Base-by-base conservation (phyloP, 257 asterid genomes). In the Solanum dulcamara region DNA sequence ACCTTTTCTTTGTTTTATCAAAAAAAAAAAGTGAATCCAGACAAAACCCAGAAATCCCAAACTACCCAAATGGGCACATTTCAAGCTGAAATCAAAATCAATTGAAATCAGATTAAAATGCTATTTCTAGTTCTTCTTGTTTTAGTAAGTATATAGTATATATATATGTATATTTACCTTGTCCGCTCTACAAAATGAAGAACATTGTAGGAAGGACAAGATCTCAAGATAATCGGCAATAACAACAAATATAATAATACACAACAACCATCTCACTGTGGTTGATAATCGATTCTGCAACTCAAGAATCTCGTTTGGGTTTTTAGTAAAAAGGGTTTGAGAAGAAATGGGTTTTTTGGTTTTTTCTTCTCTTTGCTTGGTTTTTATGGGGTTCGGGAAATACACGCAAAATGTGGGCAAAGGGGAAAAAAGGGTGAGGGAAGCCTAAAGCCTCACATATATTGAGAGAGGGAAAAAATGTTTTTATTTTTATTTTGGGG, bases 121-220 rank as follows among this genome's bases (percentile, higher is more conserved):
- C 6, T 64, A 26, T 64, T 64, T 13, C 71, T 64, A 26, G 37
- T 64, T 28, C 71, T 28, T 28, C 71, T 62, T 28, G 35, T 64
- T 87, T 14, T 14, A 35, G 33, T 59, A 6, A 42, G 59, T 85
- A 9, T 62, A 62, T 35, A 12, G 20, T 28, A 35, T 66, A 51
- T 67, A 7, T 51, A 48, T 28, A 68, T 70, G 18, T 68, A 71
- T 50, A 48, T 24, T 75, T 81, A 86, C 89, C 86, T 86, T 83
- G 85, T 79, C 86, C 86, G 42, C 81, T 71, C 81, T 81, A 88
- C 64, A 79, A 51, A 88, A 83, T 86, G 87, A 85, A 85, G 85
- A 86, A 30, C 85, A 85, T 87, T 87, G 70, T 71, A 71, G 75
- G 46, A 46, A 30, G 83, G 60, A 48, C 83, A 86, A 74, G 72